Conservation (phyloP, 2,329 filamentous ascomycete species). For the Phialocephala sp. region DNA sequence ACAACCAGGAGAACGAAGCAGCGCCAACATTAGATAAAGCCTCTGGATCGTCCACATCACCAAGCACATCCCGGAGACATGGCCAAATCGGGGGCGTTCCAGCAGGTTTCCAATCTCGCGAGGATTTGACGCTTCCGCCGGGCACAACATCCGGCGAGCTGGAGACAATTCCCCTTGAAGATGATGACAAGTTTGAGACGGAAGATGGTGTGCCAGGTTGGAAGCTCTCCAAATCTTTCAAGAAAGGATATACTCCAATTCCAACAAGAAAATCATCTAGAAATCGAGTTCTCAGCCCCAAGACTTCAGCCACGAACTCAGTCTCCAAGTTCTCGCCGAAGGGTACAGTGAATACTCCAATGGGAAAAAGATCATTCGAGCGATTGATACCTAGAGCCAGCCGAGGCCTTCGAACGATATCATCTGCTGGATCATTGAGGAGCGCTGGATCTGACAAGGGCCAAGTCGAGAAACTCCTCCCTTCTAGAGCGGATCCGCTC, state of each 20-base stretch:
- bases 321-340: slow-evolving; percentile 18
- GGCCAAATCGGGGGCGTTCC: background rate
- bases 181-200: slow-evolving; percentile 16
- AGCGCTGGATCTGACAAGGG: slow-evolving; percentile 14
- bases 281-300: slow-evolving; percentile 27
- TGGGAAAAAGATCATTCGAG: slow-evolving; percentile 22
- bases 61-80: background rate
- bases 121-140: slow-evolving; percentile 15
- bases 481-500: background rate
- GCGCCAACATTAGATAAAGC: background rate
- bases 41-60: background rate
- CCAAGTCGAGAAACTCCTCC: slow-evolving; percentile 9
- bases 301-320: slow-evolving; percentile 23
- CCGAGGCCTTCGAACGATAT: slow-evolving; percentile 27
- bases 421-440: slow-evolving; percentile 27
- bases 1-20: slow-evolving; percentile 11
- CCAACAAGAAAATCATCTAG: slow-evolving; percentile 34
- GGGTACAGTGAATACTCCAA: slow-evolving; percentile 13
- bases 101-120: slow-evolving; percentile 7
- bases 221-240: slow-evolving; percentile 17
- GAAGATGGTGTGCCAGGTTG: slow-evolving; percentile 22
- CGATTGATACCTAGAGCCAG: slow-evolving; percentile 13
- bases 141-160: slow-evolving; percentile 16
- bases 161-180: slow-evolving; percentile 27
- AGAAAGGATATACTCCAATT: slow-evolving; percentile 24